Evolutionary conservation across 2,329 filamentous ascomycete genomes (phyloP).

Genomic region (Alternaria atra): DNA sequence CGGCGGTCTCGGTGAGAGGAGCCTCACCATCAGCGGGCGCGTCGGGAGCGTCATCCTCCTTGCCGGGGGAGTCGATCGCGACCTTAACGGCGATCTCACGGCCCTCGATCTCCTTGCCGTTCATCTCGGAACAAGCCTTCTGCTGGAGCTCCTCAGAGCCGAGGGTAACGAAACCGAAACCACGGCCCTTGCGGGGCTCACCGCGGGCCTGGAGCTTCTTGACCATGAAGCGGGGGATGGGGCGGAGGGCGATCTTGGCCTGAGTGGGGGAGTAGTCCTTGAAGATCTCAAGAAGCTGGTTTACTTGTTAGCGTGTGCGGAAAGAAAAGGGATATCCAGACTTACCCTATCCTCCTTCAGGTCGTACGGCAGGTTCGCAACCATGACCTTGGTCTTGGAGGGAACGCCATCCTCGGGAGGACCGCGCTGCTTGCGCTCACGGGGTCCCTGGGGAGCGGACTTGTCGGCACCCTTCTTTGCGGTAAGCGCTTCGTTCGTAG

Average conservation of each 20-base stretch:
- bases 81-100: conserved; percentile 99
- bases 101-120: conserved; percentile 98
- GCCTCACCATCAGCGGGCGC: conserved; percentile 52
- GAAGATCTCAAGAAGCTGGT: conserved; percentile 96
- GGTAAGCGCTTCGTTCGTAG: conserved; percentile 64
- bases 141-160: conserved; percentile 94
- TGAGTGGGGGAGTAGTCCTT: conserved; percentile 88
- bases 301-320: background rate
- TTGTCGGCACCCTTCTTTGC: conserved; percentile 62
- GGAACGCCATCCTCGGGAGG: conserved; percentile 96
- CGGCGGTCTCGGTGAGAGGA: conserved; percentile 43
- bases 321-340: conserved; percentile 2
- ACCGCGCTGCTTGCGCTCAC: conserved; percentile 81
- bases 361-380: conserved; percentile 98
- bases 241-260: conserved; percentile 97
- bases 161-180: conserved; percentile 97
- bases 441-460: conserved; percentile 59
- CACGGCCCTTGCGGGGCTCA: conserved; percentile 98
- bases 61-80: conserved; percentile 98
- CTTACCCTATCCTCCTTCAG: conserved; percentile 94
- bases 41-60: conserved; percentile 82
- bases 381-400: conserved; percentile 99
- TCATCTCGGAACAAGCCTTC: conserved; percentile 98
- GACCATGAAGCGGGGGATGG: conserved; percentile 99
- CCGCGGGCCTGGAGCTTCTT: conserved; percentile 99